Evolutionary conservation across 2,329 filamentous ascomycete species (phyloP), one percentile per base, ranked within the genome.

Genomic region (Thielaviopsis punctulata): DNA sequence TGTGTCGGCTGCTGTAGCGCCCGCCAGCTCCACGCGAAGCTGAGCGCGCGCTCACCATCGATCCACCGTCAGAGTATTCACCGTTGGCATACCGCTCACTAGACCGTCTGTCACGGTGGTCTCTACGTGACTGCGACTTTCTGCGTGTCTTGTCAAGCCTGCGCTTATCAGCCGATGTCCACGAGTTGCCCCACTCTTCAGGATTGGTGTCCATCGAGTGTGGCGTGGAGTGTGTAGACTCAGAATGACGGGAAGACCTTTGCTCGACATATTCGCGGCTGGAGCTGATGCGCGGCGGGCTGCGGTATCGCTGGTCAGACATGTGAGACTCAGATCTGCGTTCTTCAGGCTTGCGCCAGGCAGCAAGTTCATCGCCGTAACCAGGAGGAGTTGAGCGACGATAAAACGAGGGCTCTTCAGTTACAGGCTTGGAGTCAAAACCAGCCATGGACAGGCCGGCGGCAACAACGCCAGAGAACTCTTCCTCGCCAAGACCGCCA

Each of bases 371-470:
- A 25, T 51, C 48, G 46, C 39, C 45, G 22, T 30, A 21, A 5
- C 49, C 45, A 19, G 45, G 45, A n/a, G 48, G 52, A n/a, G 30
- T 52, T 5, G 50, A 22, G 12, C 50, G 46, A 19, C 47, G 41
- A 36, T 46, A 52, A 23, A 52, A 52, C 25, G 36, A 46, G 9
- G 52, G 52, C 18, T 53, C 47, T 18, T 53, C 47, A 12, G 46
- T 49, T 6, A 53, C 47, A 22, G 13, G 15, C 8, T 45, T 39
- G 3, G 46, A 45, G 13, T 52, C 24, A 30, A 53, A 53, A 2
- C 49, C 49, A 3, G 49, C 27, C 24, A 55, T 39, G 5, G 39
- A 33, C 22, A 55, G 47, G 3, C 45, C 53, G 13, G 49, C 53
- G 9, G 49, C 53, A 23, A 52, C 46, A 19, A 51, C 45, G 19